Percentiles rank a stretch among this genome's conserved stretches.
Evolutionary conservation across 495 filamentous ascomycete species (phyloP).

Genomic region (Penicillium pancosmium): DNA sequence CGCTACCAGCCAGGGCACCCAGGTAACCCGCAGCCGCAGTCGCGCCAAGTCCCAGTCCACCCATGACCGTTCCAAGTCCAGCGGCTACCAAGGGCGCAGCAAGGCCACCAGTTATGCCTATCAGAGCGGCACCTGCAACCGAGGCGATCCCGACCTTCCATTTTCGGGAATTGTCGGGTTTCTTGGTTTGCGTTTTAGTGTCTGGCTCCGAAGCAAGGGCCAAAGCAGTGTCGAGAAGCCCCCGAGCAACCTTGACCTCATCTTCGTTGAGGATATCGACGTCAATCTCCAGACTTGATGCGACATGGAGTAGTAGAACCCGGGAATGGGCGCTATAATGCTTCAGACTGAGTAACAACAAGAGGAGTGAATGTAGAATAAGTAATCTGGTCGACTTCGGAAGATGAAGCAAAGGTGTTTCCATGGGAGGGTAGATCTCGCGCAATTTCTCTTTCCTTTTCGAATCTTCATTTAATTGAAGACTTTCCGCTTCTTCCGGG

Average conservation of each 20-base stretch:
- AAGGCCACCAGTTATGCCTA: constrained; percentile 80
- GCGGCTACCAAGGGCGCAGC: constrained; percentile 82
- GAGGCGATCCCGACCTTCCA: constrained; percentile 85
- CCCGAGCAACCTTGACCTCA: constrained; percentile 73
- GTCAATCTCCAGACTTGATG: constrained; percentile 68
- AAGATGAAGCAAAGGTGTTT: constrained; percentile 45
- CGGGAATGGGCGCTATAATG: constrained; percentile 78
- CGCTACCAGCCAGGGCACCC: constrained; percentile 75
- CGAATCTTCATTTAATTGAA: constrained; percentile 30
- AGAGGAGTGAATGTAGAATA: constrained; percentile 64
- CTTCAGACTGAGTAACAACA: constrained; percentile 79
- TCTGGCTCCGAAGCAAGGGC: constrained; percentile 70
- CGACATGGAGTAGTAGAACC: constrained; percentile 68
- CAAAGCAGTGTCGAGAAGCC: constrained; percentile 71
- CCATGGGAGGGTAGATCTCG: constrained; percentile 48
- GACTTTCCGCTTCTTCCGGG: constrained; percentile 21
- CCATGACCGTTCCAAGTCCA: constrained; percentile 80
- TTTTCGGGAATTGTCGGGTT: constrained; percentile 63
- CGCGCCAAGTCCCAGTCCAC: constrained; percentile 76
- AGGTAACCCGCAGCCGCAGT: constrained; percentile 79
- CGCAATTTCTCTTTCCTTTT: constrained; percentile 36
- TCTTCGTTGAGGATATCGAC: constrained; percentile 67
- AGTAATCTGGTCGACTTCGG: constrained; percentile 46
- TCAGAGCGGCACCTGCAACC: constrained; percentile 75
- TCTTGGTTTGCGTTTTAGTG: constrained; percentile 66